A percentile compares a stretch with the other conserved stretches of the same genome.
Evolutionary conservation across 2,329 filamentous ascomycete genomes (phyloP).

Genomic region (Fusarium succisae): DNA sequence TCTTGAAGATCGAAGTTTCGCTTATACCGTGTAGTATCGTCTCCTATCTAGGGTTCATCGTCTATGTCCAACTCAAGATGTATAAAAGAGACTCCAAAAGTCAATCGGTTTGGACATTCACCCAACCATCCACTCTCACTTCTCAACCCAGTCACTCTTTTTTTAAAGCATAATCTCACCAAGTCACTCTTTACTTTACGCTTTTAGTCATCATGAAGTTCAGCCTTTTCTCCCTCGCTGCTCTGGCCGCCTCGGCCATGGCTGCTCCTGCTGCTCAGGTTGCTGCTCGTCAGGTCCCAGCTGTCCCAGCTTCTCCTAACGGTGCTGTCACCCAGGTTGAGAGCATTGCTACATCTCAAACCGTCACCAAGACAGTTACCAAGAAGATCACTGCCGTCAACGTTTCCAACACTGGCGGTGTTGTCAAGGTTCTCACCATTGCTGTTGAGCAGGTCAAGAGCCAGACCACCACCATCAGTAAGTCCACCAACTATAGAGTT

Average conservation of each 20-base stretch:
- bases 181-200: constrained; percentile 16
- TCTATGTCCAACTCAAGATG: not conserved
- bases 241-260: constrained; percentile 10
- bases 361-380: constrained; percentile 21
- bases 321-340: not conserved
- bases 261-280: constrained; percentile 3
- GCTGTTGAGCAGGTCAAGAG: constrained; percentile 13
- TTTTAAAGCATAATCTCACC: constrained; percentile 5
- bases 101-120: not conserved
- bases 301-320: not conserved
- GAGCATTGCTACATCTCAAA: not conserved
- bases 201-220: constrained; percentile 20
- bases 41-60: not conserved
- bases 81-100: constrained; percentile 4
- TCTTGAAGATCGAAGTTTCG: constrained; percentile 16
- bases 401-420: constrained; percentile 9
- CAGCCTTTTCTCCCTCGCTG: constrained; percentile 17
- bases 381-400: constrained; percentile 18
- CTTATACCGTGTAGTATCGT: not conserved
- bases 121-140: not conserved
- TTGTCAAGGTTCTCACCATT: constrained; percentile 19
- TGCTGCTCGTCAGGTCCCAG: not conserved
- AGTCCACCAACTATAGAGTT: not conserved
- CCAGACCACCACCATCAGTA: constrained; percentile 14
- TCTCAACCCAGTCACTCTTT: constrained; percentile 20